phyloP scores from a whole-genome alignment of 768 basidiomycete species.

The Kwoniella dendrophila region DNA sequence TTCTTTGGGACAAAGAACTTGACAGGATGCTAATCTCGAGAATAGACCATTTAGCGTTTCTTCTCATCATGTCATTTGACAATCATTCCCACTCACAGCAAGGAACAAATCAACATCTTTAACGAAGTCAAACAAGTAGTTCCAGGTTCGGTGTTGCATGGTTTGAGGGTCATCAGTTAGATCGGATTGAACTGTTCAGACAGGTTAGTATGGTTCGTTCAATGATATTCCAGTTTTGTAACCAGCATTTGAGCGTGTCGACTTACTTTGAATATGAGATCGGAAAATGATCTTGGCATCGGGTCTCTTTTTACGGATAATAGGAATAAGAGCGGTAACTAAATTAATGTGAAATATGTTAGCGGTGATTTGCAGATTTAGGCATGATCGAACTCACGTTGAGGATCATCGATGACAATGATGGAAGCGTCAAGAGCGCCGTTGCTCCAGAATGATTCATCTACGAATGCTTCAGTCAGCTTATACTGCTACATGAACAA shows the following conservation, averaged over 20 bases:
- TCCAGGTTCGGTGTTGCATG: slow-evolving; percentile 88
- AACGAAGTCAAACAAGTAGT: slow-evolving; percentile 92
- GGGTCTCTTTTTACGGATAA: slow-evolving; percentile 81
- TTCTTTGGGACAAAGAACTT: slow-evolving; percentile 89
- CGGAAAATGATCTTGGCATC: slow-evolving; percentile 88
- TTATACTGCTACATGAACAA: background rate
- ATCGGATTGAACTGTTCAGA: slow-evolving; percentile 61
- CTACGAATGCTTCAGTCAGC: slow-evolving; percentile 10
- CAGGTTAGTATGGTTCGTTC: slow-evolving; percentile 57
- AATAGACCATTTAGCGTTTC: background rate
- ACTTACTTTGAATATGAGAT: slow-evolving; percentile 81
- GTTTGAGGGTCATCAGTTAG: slow-evolving; percentile 79
- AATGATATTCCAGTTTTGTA: no score
- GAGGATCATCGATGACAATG: slow-evolving; percentile 73
- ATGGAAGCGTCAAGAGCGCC: slow-evolving; percentile 75
- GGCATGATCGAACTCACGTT: slow-evolving; percentile 34
- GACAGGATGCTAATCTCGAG: slow-evolving; percentile 71
- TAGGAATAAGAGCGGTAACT: slow-evolving; percentile 86
- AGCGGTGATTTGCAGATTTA: no score
- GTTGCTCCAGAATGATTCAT: slow-evolving; percentile 73
- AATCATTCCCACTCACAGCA: slow-evolving; percentile 59
- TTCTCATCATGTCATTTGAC: background rate
- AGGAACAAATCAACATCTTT: slow-evolving; percentile 87
- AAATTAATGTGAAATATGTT: no score
- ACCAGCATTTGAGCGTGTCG: background rate